Evolutionary conservation across 2,329 filamentous ascomycete species (phyloP).

Genomic region (Alternaria atra): DNA sequence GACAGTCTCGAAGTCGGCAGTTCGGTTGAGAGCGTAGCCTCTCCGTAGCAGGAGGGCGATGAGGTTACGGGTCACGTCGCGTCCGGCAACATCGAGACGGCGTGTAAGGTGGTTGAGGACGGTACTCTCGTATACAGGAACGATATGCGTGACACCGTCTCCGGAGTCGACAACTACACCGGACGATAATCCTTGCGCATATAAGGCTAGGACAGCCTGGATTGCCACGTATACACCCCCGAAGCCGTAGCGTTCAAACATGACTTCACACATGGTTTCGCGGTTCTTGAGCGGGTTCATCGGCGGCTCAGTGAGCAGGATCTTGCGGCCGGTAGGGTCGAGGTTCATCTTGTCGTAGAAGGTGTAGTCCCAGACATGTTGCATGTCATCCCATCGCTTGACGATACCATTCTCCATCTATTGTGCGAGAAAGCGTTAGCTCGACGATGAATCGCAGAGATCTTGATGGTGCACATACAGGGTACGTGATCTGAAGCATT

Average conservation of each 20-base stretch:
- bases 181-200: conserved; percentile 84
- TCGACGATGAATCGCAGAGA: background rate
- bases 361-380: conserved; percentile 99
- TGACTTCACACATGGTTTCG: conserved; percentile 98
- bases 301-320: conserved; percentile 94
- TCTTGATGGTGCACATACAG: conserved; percentile 62
- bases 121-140: conserved; percentile 97
- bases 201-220: conserved; percentile 93
- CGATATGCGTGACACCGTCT: conserved; percentile 97
- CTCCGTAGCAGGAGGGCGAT: conserved; percentile 93
- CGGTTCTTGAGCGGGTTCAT: conserved; percentile 98
- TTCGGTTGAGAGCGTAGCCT: conserved; percentile 96
- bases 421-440: conserved; percentile 43
- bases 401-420: conserved; percentile 99
- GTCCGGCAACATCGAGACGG: conserved; percentile 91
- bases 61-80: conserved; percentile 97
- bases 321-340: conserved; percentile 91
- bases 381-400: conserved; percentile 99
- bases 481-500: conserved; percentile 98
- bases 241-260: conserved; percentile 97
- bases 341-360: conserved; percentile 97
- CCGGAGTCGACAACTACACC: conserved; percentile 99
- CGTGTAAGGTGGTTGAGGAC: conserved; percentile 97
- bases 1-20: conserved; percentile 98
- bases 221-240: conserved; percentile 98